Conservation (phyloP, 495 filamentous ascomycete species). For the Penicillium malachiteum region DNA sequence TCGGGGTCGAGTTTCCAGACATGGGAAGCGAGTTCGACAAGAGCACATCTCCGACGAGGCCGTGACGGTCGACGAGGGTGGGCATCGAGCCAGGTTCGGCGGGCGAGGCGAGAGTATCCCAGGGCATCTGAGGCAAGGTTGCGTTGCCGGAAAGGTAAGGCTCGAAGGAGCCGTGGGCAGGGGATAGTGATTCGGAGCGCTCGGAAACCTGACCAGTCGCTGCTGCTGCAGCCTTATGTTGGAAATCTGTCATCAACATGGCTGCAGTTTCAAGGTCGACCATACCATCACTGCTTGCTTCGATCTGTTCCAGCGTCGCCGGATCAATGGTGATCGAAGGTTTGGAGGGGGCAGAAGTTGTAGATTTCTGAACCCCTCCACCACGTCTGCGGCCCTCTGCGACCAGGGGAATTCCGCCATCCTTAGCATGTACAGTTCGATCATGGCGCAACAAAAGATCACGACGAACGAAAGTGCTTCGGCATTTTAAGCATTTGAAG, state of each 20-base stretch:
- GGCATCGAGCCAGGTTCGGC: constrained; percentile 61
- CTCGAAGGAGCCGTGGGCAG: constrained; percentile 62
- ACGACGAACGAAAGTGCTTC: constrained; percentile 96
- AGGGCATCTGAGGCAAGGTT: constrained; percentile 82
- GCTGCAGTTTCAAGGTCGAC: constrained; percentile 97
- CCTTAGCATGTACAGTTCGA: constrained; percentile 97
- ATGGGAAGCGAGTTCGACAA: constrained; percentile 67
- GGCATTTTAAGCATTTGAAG: constrained; percentile 97
- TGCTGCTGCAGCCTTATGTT: constrained; percentile 89
- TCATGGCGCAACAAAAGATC: constrained; percentile 96
- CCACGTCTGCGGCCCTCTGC: constrained; percentile 91
- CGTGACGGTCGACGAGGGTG: constrained; percentile 65
- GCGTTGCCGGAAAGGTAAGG: constrained; percentile 74
- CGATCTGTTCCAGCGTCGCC: constrained; percentile 88
- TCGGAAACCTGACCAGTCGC: constrained; percentile 75
- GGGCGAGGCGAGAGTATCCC: constrained; percentile 77
- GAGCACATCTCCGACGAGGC: constrained; percentile 57
- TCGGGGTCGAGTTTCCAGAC: constrained; percentile 73
- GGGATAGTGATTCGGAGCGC: constrained; percentile 69
- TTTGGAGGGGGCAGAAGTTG: constrained; percentile 73
- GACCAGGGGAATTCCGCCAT: constrained; percentile 91
- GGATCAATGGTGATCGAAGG: constrained; percentile 81
- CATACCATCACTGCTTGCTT: constrained; percentile 90
- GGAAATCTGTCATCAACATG: constrained; percentile 98
- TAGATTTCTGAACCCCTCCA: constrained; percentile 58